Evolutionary conservation across 495 filamentous ascomycete species (phyloP), one percentile per base, ranked within the genome.

Genomic region (Talaromyces ruber): DNA sequence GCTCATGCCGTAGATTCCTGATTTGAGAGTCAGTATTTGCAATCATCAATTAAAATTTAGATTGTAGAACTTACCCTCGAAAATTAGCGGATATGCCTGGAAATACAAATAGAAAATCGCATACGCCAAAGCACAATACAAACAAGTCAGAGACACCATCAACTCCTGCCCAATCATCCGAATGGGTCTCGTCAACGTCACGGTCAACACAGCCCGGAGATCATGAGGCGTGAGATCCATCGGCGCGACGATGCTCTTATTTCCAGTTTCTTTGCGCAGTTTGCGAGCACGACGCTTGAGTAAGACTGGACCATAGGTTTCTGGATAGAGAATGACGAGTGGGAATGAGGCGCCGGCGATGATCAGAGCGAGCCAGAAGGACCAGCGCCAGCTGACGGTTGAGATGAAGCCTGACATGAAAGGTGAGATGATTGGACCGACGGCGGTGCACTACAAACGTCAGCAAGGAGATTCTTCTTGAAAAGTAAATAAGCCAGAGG

Each of bases 101-200:
- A 91, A 89, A 64, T 83, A 88, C 57, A 91, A 84, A 70, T 90
- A 91, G 70, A 91, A 92, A 32, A 92, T 87, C 6, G 82, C 83
- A 69, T 91, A 91, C 59, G 84, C 77, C 14, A 90, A 71, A 0
- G 85, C 79, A 14, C 89, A 77, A 71, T 90, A 92, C 26, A 89
- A 70, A 61, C 85, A 91, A 1, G 78, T 83, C 34, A 87, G 81
- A 25, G 83, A 78, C 21, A 92, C 84, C 28, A 91, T 79, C 6
- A 81, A 80, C 69, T 91, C 88, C 21, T 60, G 65, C 9, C 59
- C 57, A 12, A 75, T 66, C 69, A 80, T 75, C 16, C 77, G 74
- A 39, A 83, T 65, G 4, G 80, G 80, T 26, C 80, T 69, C 6
- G 77, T 79, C 9, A 82, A 70, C 4, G 77, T 80, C 2, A 80